These are phyloP conservation scores for Sphaerulina populicola DNA, from an alignment of 2,329 filamentous ascomycete species.

Conservation along the genomic window DNA sequence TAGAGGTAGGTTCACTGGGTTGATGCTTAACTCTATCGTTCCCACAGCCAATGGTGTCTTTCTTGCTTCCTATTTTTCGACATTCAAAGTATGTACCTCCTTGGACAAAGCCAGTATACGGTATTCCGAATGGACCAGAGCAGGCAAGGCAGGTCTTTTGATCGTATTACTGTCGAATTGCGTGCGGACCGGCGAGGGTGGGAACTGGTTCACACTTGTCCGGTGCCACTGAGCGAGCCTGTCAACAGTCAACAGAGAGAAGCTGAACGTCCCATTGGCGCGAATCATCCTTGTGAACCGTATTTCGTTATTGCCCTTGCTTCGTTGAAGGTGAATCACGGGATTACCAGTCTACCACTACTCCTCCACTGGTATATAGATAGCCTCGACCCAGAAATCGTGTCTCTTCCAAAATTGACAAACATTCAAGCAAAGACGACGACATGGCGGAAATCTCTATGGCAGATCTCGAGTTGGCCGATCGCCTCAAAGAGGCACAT, in stretches of 20 bases:
- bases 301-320: too few relatives aligned
- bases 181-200: not conserved
- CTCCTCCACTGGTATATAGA: not conserved
- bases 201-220: not conserved
- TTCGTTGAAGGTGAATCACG: too few relatives aligned
- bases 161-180: not conserved
- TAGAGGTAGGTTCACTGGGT: not conserved
- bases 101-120: not conserved
- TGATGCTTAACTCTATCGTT: not conserved
- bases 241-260: not conserved
- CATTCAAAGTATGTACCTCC: not conserved
- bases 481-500: conserved; percentile 27
- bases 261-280: not conserved
- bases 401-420: not conserved
- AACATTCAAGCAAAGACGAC: not conserved
- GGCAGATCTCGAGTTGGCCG: not conserved
- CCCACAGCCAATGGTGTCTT: not conserved
- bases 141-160: not conserved
- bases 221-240: not conserved
- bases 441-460: conserved; percentile 1
- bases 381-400: not conserved
- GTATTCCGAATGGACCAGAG: not conserved
- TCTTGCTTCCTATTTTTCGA: not conserved
- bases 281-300: too few relatives aligned
- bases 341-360: too few relatives aligned